Conservation (phyloP, 164 flowering plant genomes). For the Piper betle region DNA sequence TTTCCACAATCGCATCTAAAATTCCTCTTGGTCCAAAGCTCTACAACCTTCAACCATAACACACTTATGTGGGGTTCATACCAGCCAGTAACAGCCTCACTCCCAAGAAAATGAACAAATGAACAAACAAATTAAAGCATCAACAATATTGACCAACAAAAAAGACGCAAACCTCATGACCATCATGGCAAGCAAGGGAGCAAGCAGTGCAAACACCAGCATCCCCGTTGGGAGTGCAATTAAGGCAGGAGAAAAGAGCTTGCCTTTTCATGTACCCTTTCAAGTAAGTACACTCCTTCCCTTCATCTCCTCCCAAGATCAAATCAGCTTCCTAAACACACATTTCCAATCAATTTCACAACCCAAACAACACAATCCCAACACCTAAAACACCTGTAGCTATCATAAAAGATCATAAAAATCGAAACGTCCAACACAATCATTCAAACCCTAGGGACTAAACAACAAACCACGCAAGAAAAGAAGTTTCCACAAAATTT, state of each 20-base stretch:
- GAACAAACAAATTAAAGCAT: too few relatives aligned
- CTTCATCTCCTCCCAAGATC: conserved; percentile 97
- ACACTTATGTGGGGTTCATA: too few relatives aligned
- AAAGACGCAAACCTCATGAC: conserved; percentile 54
- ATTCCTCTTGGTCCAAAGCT: conserved; percentile 95
- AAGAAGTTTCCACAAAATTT: not conserved
- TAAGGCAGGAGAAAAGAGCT: conserved; percentile 88
- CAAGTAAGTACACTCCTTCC: conserved; percentile 80
- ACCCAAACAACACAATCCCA: not conserved
- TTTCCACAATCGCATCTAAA: conserved; percentile 98
- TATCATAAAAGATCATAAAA: not conserved
- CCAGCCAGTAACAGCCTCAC: too few relatives aligned
- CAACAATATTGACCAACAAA: not conserved
- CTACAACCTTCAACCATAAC: conserved; percentile 62
- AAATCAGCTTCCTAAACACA: conserved; percentile 71
- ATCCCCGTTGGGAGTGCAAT: conserved; percentile 89
- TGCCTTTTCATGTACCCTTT: conserved; percentile 96
- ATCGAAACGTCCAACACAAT: not conserved
- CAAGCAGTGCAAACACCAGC: conserved; percentile 98
- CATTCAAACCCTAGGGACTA: not conserved
- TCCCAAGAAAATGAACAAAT: not conserved
- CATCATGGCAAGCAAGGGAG: conserved; percentile 84
- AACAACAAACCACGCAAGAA: not conserved
- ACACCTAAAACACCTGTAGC: not conserved
- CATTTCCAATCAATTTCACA: not conserved